Percentiles rank a stretch among this genome's conserved stretches.
Evolutionary conservation across 306 rosid species (phyloP).

Genomic region (Cajanus cajan): DNA sequence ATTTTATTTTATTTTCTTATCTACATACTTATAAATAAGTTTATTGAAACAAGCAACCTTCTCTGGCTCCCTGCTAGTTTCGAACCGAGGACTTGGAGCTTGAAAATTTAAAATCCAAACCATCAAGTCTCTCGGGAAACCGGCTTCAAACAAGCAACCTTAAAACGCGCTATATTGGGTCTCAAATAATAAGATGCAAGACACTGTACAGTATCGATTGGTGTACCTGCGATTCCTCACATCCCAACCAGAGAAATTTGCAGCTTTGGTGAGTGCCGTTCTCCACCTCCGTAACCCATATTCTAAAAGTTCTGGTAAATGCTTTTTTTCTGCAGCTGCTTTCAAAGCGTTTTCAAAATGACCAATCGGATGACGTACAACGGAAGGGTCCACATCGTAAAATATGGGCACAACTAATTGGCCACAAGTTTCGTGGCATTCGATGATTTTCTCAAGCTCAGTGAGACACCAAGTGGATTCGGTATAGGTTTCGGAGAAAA

Average conservation of each 20-base stretch:
- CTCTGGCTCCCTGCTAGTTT: background rate
- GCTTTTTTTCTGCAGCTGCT: background rate
- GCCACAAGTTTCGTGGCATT: background rate
- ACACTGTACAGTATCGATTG: background rate
- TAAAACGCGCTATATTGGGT: background rate
- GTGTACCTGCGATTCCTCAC: background rate
- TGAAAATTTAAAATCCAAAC: background rate
- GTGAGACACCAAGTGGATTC: conserved; percentile 28
- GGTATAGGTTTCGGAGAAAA: background rate
- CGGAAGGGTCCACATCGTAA: background rate
- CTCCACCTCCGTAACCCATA: background rate
- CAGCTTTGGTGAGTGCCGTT: background rate
- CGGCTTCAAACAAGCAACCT: background rate
- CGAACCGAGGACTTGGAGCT: background rate
- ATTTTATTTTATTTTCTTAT: no score
- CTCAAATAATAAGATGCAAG: background rate
- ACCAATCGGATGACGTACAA: background rate
- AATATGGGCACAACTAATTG: background rate
- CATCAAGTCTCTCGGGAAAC: background rate
- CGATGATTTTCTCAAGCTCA: background rate
- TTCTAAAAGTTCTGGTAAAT: no score
- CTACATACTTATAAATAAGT: no score
- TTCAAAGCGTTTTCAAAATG: background rate
- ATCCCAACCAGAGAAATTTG: background rate
- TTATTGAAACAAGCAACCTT: no score